Percentiles rank a stretch among this genome's conserved stretches.
phyloP scores from a whole-genome alignment of 805 yeast genomes.

The Teunomyces lycoperdinae region DNA sequence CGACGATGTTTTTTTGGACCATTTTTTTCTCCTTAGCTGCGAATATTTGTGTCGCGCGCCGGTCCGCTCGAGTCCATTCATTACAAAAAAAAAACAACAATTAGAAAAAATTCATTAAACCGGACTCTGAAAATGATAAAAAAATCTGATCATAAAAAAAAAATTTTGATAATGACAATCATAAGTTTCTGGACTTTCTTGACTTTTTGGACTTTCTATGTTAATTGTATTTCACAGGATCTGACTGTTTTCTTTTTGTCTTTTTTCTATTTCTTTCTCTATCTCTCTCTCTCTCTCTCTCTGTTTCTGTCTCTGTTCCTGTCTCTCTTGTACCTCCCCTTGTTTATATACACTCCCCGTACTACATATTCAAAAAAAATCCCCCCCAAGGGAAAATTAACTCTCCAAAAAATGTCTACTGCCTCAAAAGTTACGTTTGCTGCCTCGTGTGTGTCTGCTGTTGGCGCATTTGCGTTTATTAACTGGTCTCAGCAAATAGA shows the following conservation, averaged over 20 bases:
- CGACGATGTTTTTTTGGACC: not conserved
- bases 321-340: not conserved
- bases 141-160: no score
- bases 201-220: no score
- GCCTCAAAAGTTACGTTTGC: constrained; percentile 77
- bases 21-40: constrained; percentile 1
- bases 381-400: not conserved
- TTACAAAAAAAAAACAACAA: not conserved
- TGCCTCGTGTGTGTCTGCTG: constrained; percentile 52
- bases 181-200: no score
- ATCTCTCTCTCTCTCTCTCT: no score
- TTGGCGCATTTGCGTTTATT: constrained; percentile 62
- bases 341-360: constrained; percentile 20
- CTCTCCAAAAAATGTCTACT: constrained; percentile 59
- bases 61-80: not conserved
- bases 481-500: constrained; percentile 69
- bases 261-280: no score
- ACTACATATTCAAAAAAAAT: not conserved
- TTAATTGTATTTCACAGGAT: no score
- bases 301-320: no score
- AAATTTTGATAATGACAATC: no score
- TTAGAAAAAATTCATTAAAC: not conserved
- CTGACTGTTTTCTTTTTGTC: no score
- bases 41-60: not conserved
- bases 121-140: no score